Evolutionary conservation across 306 rosid genomes (phyloP).

Genomic region (Castanea crenata): DNA sequence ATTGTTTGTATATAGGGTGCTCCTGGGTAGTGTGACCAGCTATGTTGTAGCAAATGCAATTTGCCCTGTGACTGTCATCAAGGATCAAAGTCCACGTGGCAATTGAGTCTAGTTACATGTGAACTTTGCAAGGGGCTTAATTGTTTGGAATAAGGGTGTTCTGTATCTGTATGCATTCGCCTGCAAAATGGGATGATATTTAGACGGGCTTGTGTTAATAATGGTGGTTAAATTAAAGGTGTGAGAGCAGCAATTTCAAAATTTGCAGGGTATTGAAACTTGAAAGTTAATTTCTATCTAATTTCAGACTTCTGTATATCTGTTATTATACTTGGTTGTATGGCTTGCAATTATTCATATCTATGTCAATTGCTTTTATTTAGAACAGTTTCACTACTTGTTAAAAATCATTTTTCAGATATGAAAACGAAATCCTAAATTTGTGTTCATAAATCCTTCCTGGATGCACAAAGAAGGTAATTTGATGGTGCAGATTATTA

Average conservation of each 20-base stretch:
- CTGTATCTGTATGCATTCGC: neutral
- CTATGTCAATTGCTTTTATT: neutral
- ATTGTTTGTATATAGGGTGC: constrained; percentile 35
- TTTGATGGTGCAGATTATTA: too few relatives aligned
- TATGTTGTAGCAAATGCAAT: constrained; percentile 42
- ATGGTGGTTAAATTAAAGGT: neutral
- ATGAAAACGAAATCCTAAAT: too few relatives aligned
- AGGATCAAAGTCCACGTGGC: constrained; percentile 27
- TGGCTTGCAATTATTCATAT: constrained; percentile 9
- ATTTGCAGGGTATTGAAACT: neutral
- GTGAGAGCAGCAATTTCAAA: neutral
- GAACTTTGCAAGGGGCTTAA: neutral
- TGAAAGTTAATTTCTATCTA: neutral
- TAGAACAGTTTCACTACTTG: neutral
- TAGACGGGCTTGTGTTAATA: neutral
- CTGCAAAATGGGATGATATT: neutral
- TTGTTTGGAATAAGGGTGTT: neutral
- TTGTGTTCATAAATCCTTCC: too few relatives aligned
- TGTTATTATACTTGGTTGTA: neutral
- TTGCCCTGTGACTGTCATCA: constrained; percentile 50
- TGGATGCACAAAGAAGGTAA: too few relatives aligned
- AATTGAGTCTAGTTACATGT: constrained; percentile 2
- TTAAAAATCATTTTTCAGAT: neutral
- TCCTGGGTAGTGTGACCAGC: constrained; percentile 56
- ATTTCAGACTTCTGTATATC: constrained; percentile 6